Evolutionary conservation across 371 early-diverging fungal species (phyloP).

Genomic region (Dichotomocladium elegans): DNA sequence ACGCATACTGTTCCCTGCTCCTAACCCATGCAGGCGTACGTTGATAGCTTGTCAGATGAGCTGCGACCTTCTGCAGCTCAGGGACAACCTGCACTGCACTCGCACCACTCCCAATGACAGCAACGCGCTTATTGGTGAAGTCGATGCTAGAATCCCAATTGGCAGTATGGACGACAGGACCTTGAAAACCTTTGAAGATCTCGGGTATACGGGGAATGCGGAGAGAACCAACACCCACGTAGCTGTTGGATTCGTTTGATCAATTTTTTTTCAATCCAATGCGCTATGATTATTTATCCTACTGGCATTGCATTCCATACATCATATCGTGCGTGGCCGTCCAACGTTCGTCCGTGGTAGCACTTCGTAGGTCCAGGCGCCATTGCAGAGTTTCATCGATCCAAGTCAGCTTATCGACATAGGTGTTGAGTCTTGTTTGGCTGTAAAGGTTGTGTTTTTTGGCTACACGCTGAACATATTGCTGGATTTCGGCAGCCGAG

Average conservation of each 20-base stretch:
- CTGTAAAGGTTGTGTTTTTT: slow-evolving; percentile 42
- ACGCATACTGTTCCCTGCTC: slow-evolving; percentile 10
- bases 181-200: slow-evolving; percentile 40
- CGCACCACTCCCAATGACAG: slow-evolving; percentile 51
- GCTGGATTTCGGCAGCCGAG: slow-evolving; percentile 44
- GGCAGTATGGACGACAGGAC: slow-evolving; percentile 45
- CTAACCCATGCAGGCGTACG: slow-evolving; percentile 54
- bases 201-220: slow-evolving; percentile 48
- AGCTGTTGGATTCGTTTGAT: slow-evolving; percentile 19
- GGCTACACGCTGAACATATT: slow-evolving; percentile 44
- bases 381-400: slow-evolving; percentile 37
- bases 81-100: slow-evolving; percentile 55
- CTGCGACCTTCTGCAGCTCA: slow-evolving; percentile 37
- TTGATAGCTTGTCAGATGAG: slow-evolving; percentile 46
- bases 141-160: slow-evolving; percentile 45
- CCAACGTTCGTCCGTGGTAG: background rate
- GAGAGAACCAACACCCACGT: slow-evolving; percentile 27
- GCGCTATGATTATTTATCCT: background rate
- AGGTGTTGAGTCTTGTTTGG: slow-evolving; percentile 44
- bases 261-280: slow-evolving; percentile 9
- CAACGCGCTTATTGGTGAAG: slow-evolving; percentile 46
- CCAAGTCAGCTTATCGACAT: slow-evolving; percentile 42
- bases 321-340: slow-evolving; percentile 7
- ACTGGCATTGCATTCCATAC: slow-evolving; percentile 24
- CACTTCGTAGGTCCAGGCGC: slow-evolving; percentile 27